A percentile compares a stretch with the other conserved stretches of the same genome.
Evolutionary conservation across 106 monocot species (phyloP).

Genomic region (Chionographis japonica): DNA sequence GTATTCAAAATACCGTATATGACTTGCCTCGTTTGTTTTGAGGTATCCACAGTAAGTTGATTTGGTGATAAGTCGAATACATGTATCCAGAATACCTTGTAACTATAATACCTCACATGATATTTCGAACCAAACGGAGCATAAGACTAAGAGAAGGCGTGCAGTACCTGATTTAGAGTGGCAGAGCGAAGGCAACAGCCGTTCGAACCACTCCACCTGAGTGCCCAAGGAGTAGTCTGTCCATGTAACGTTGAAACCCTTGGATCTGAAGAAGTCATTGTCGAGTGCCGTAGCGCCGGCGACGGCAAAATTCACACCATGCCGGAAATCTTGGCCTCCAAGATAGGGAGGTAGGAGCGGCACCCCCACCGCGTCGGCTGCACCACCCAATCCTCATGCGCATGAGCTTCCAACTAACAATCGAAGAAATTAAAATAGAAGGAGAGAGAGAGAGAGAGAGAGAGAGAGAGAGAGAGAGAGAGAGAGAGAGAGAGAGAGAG

Average conservation of each 20-base stretch:
- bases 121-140: too few relatives aligned
- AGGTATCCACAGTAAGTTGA: too few relatives aligned
- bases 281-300: conserved; percentile 2
- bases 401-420: too few relatives aligned
- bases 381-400: background rate
- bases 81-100: too few relatives aligned
- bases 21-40: too few relatives aligned
- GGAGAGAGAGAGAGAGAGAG: too few relatives aligned
- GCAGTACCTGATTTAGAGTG: background rate
- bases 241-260: background rate
- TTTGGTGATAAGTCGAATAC: too few relatives aligned
- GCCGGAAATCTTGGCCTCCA: background rate
- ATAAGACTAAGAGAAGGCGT: background rate
- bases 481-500: too few relatives aligned
- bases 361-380: conserved; percentile 7
- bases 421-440: background rate
- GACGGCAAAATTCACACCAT: conserved; percentile 13
- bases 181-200: conserved; percentile 7
- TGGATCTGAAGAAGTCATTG: background rate
- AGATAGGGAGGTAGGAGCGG: conserved; percentile 3
- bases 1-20: too few relatives aligned
- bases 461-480: too few relatives aligned
- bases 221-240: background rate
- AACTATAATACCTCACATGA: too few relatives aligned
- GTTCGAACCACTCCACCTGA: conserved; percentile 5